Evolutionary conservation across 2,329 filamentous ascomycete genomes (phyloP).

Genomic region (Hypomyces rosellus): DNA sequence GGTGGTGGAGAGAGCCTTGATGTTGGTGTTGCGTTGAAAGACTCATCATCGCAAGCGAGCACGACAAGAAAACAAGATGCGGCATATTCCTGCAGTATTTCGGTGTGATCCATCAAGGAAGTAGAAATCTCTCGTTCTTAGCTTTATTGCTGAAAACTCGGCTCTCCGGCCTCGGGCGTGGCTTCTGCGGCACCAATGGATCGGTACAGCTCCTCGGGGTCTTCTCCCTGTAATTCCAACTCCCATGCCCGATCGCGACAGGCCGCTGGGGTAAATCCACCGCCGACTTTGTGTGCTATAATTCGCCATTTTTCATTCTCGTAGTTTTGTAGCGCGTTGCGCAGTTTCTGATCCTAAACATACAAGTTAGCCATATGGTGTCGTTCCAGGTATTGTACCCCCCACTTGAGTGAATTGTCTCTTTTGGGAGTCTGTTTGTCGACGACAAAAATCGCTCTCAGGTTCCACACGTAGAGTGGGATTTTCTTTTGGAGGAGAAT

Average conservation of each 20-base stretch:
- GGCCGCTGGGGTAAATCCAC: slow-evolving; percentile 78
- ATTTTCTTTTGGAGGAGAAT: neutral
- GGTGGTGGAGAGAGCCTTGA: too few relatives aligned
- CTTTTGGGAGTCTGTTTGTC: too few relatives aligned
- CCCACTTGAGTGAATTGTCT: too few relatives aligned
- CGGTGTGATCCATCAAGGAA: neutral
- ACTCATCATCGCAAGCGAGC: too few relatives aligned
- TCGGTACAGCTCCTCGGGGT: slow-evolving; percentile 44
- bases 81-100: too few relatives aligned
- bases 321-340: slow-evolving; percentile 72
- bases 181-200: slow-evolving; percentile 44
- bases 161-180: slow-evolving; percentile 11
- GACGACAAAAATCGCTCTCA: too few relatives aligned
- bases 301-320: slow-evolving; percentile 92
- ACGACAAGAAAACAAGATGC: too few relatives aligned
- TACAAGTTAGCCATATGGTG: neutral
- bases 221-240: slow-evolving; percentile 39
- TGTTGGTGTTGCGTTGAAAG: too few relatives aligned
- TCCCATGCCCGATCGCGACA: slow-evolving; percentile 76
- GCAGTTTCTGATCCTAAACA: slow-evolving; percentile 68
- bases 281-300: slow-evolving; percentile 83
- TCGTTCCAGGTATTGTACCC: too few relatives aligned
- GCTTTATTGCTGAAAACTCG: neutral
- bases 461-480: too few relatives aligned
- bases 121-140: neutral